A percentile compares a stretch with the other conserved stretches of the same genome.
Evolutionary conservation across 73 alveolate species (phyloP).

Genomic region (Symbiodinium natans): DNA sequence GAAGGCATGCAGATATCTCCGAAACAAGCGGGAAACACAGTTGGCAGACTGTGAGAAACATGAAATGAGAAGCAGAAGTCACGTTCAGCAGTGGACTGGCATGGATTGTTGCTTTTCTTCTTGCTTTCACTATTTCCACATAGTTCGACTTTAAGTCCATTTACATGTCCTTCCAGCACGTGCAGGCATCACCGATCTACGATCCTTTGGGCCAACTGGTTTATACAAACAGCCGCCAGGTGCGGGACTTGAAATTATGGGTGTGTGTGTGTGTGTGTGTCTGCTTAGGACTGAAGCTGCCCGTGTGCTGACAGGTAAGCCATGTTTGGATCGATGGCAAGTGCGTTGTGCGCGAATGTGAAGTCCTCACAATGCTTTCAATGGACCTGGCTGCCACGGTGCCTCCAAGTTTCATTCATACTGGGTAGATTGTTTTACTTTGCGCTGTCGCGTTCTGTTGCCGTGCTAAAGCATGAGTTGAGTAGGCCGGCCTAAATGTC

Average conservation of each 20-base stretch:
- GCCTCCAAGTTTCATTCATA: neutral
- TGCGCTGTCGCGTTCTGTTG: no score
- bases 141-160: no score
- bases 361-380: neutral
- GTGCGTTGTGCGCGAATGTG: conserved; percentile 46
- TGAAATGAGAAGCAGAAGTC: no score
- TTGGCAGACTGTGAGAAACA: no score
- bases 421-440: no score
- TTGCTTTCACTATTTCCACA: neutral
- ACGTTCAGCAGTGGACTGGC: no score
- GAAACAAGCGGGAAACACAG: no score
- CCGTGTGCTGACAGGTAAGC: neutral
- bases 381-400: conserved; percentile 65
- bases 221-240: conserved; percentile 70
- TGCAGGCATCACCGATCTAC: conserved; percentile 59
- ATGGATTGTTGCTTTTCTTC: neutral
- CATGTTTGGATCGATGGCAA: conserved; percentile 92
- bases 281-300: neutral
- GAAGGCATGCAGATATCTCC: no score
- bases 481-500: no score
- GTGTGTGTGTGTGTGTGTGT: neutral
- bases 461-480: no score
- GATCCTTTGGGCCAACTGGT: conserved; percentile 74
- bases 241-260: neutral
- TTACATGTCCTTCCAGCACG: no score